Conservation (phyloP, 1,284 basidiomycete species). For the Leucoagaricus sp. region DNA sequence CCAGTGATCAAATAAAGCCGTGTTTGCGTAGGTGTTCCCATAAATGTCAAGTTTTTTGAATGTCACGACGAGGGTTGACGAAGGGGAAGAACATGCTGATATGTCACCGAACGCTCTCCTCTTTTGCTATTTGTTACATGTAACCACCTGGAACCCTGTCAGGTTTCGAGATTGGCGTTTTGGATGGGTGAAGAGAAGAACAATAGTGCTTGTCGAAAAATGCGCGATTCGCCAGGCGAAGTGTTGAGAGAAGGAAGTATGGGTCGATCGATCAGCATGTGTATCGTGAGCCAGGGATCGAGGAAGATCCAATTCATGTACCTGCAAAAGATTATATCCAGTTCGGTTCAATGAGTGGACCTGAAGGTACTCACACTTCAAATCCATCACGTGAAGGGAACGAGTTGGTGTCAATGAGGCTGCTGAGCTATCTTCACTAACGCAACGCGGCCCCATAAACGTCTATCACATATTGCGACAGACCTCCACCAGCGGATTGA, state of each 20-base stretch:
- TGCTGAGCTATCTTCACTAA: neutral
- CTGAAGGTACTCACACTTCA: neutral
- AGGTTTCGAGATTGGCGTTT: neutral
- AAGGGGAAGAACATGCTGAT: slow-evolving; percentile 7
- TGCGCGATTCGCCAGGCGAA: neutral
- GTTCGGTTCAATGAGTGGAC: neutral
- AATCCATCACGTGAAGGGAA: slow-evolving; percentile 7
- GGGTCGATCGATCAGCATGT: slow-evolving; percentile 1
- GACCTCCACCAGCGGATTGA: slow-evolving; percentile 7
- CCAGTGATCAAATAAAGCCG: slow-evolving; percentile 5
- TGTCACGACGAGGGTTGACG: neutral
- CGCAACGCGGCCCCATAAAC: neutral
- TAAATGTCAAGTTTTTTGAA: neutral
- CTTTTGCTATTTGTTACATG: slow-evolving; percentile 10
- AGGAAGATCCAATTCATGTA: slow-evolving; percentile 5
- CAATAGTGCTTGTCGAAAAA: slow-evolving; percentile 4
- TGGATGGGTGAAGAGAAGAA: neutral
- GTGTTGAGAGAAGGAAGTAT: neutral
- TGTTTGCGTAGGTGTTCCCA: neutral
- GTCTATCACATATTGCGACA: slow-evolving; percentile 1
- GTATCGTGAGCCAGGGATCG: slow-evolving; percentile 5
- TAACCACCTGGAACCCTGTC: slow-evolving; percentile 8
- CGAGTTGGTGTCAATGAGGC: neutral
- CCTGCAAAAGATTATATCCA: neutral
- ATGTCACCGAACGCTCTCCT: slow-evolving; percentile 3